Conservation (phyloP, 116 monocot species). For the Papilionanthe hybrid region DNA sequence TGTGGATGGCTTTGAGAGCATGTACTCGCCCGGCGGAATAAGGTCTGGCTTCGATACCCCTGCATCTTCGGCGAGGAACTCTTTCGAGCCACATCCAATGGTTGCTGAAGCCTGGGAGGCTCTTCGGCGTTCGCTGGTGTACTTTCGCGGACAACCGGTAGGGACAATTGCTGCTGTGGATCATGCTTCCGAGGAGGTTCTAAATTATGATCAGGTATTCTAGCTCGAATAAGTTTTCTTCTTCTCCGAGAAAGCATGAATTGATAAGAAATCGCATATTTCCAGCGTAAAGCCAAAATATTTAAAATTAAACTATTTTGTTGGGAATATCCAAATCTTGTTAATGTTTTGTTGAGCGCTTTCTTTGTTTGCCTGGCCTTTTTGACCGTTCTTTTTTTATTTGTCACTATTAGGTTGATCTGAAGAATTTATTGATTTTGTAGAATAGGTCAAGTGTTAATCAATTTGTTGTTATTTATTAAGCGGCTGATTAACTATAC, state of each 20-base stretch:
- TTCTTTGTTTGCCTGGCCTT: not conserved
- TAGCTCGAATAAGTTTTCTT: not conserved
- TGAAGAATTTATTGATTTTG: no score
- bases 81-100: constrained; percentile 60
- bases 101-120: constrained; percentile 62
- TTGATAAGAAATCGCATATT: not conserved
- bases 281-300: no score
- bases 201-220: constrained; percentile 70
- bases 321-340: not conserved
- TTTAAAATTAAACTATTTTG: not conserved
- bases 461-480: no score
- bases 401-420: no score
- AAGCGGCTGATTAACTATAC: no score
- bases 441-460: no score
- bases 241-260: not conserved
- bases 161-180: constrained; percentile 65
- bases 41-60: constrained; percentile 54
- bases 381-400: not conserved
- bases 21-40: constrained; percentile 28
- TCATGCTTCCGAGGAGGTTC: constrained; percentile 62
- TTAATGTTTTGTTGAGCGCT: not conserved
- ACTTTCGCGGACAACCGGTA: constrained; percentile 41
- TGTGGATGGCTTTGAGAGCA: constrained; percentile 16
- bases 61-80: constrained; percentile 27
- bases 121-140: constrained; percentile 39